A percentile compares a stretch with the other conserved stretches of the same genome.
Evolutionary conservation across 345 rosid genomes (phyloP).

Genomic region (Acer saccharum): DNA sequence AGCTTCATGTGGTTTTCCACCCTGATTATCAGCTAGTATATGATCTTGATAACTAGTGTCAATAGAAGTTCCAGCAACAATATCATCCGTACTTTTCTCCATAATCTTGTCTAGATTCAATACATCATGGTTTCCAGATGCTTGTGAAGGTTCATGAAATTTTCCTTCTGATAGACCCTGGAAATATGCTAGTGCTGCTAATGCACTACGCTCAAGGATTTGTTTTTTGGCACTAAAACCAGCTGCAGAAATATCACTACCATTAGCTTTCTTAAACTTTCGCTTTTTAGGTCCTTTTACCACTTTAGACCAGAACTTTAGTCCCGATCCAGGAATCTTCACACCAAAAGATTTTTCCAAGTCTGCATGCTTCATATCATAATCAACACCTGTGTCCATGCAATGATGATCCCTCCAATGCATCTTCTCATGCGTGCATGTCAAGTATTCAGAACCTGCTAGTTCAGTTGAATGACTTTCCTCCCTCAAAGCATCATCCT

Average conservation of each 20-base stretch:
- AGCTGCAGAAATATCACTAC: constrained; percentile 43
- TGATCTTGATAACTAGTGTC: constrained; percentile 27
- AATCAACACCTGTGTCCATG: constrained; percentile 76
- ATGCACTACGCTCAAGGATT: constrained; percentile 79
- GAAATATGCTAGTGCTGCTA: constrained; percentile 69
- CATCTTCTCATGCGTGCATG: constrained; percentile 71
- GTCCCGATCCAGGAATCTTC: constrained; percentile 73
- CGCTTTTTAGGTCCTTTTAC: constrained; percentile 60
- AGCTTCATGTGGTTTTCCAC: constrained; percentile 35
- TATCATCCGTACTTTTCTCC: constrained; percentile 41
- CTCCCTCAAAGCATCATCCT: constrained; percentile 45
- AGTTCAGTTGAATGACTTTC: constrained; percentile 38
- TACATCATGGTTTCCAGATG: constrained; percentile 43
- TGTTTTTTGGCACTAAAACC: constrained; percentile 62
- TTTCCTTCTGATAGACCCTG: constrained; percentile 46
- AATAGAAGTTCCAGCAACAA: constrained; percentile 15
- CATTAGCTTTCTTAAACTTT: constrained; percentile 60
- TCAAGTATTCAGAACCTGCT: constrained; percentile 47
- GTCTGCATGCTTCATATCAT: constrained; percentile 84
- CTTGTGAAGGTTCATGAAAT: constrained; percentile 38
- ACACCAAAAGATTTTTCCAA: constrained; percentile 92
- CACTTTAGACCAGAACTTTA: constrained; percentile 64
- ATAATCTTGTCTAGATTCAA: constrained; percentile 43
- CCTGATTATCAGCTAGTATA: constrained; percentile 27
- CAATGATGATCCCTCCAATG: constrained; percentile 82